phyloP scores from a whole-genome alignment of 179 eudicot genomes.

The Beta corolliflora region DNA sequence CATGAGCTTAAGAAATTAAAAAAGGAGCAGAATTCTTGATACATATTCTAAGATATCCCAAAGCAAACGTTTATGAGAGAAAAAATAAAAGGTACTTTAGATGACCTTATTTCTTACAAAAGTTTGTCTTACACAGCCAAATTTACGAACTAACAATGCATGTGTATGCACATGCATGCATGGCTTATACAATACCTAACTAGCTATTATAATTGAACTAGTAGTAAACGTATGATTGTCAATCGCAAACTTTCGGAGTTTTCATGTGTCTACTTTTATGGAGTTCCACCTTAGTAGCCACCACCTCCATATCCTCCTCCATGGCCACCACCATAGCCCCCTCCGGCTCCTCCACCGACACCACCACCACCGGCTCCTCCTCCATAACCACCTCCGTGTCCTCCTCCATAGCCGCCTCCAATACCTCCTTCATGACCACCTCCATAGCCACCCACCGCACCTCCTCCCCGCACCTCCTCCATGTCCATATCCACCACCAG shows the following conservation, averaged over 20 bases:
- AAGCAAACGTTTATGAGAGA: neutral
- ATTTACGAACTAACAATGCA: neutral
- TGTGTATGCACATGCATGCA: conserved; percentile 7
- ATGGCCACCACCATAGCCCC: neutral
- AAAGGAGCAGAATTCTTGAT: too few species aligned
- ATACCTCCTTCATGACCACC: conserved; percentile 15
- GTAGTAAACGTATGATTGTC: neutral
- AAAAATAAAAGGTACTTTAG: neutral
- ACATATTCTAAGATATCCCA: neutral
- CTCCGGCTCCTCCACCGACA: conserved; percentile 15
- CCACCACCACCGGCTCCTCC: conserved; percentile 9
- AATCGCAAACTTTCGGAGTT: neutral
- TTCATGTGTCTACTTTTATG: neutral
- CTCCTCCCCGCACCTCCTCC: conserved; percentile 21
- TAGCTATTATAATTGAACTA: neutral
- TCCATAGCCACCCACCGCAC: neutral
- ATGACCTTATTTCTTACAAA: neutral
- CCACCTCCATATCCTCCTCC: conserved; percentile 20
- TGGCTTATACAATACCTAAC: neutral
- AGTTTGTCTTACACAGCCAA: neutral
- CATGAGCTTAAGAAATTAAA: neutral
- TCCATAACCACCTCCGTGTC: neutral
- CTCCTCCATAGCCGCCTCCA: conserved; percentile 13
- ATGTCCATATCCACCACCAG: neutral
- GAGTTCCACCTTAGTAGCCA: conserved; percentile 5